phyloP scores from a whole-genome alignment of 2,329 filamentous ascomycete genomes.

The Fusarium chuoi region DNA sequence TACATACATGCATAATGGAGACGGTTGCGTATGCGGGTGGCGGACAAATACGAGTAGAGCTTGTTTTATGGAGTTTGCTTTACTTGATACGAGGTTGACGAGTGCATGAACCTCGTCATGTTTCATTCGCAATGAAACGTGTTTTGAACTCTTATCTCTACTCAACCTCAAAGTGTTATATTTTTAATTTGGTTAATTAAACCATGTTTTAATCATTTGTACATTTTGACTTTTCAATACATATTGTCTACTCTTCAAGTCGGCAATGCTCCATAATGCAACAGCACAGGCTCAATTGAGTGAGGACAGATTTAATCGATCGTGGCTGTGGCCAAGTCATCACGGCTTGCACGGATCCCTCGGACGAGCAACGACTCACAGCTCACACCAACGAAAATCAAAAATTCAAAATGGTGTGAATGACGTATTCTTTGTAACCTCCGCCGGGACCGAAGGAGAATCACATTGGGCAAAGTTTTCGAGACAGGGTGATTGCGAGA shows the following conservation, averaged over 20 bases:
- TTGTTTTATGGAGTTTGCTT: slow-evolving; percentile 26
- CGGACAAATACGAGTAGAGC: slow-evolving; percentile 21
- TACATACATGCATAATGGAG: slow-evolving; percentile 6
- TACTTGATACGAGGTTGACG: slow-evolving; percentile 31
- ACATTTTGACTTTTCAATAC: no score
- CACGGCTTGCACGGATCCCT: slow-evolving; percentile 5
- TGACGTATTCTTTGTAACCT: not conserved
- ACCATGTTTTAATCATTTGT: not conserved
- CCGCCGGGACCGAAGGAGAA: slow-evolving; percentile 11
- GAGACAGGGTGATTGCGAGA: slow-evolving; percentile 28
- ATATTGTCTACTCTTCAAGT: no score
- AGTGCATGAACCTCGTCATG: slow-evolving; percentile 18
- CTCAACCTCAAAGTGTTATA: not conserved
- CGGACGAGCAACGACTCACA: slow-evolving; percentile 8
- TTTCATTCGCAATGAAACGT: slow-evolving; percentile 34
- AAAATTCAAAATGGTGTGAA: slow-evolving; percentile 15
- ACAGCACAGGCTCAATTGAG: not conserved
- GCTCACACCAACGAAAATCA: not conserved
- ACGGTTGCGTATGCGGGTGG: slow-evolving; percentile 34
- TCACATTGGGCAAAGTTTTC: not conserved
- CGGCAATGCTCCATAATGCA: not conserved
- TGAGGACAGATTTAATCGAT: not conserved
- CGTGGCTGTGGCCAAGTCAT: slow-evolving; percentile 26
- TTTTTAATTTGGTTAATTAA: slow-evolving; percentile 12
- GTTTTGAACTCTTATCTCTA: slow-evolving; percentile 4